Conservation (phyloP, 352 stramenopile genomes). For the Hyaloperonospora brassicae region DNA sequence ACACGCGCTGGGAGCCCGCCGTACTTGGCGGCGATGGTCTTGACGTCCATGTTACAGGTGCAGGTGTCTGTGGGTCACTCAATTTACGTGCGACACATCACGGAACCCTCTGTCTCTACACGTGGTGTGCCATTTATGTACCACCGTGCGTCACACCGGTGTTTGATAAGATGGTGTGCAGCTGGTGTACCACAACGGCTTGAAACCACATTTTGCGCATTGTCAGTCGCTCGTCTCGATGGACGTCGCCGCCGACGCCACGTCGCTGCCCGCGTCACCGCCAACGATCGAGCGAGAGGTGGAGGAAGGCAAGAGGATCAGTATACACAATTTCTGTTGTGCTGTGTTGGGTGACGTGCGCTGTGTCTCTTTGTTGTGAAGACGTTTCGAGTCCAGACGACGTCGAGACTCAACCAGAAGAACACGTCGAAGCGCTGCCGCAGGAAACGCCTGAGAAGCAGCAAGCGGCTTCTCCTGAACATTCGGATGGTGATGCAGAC, state of each 20-base stretch:
- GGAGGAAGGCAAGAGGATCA: slow-evolving; percentile 17
- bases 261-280: neutral
- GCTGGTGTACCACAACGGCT: slow-evolving; percentile 3
- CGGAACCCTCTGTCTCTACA: neutral
- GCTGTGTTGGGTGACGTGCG: too few species aligned
- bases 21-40: slow-evolving; percentile 35
- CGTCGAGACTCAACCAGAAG: slow-evolving; percentile 3
- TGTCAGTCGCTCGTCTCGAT: slow-evolving; percentile 6
- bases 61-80: neutral
- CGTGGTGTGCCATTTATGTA: slow-evolving; percentile 5
- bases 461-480: slow-evolving; percentile 13
- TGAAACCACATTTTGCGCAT: neutral
- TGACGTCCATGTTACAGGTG: slow-evolving; percentile 44
- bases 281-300: neutral
- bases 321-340: neutral
- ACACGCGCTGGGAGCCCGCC: slow-evolving; percentile 48
- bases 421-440: slow-evolving; percentile 1
- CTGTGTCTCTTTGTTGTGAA: too few species aligned
- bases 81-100: too few species aligned
- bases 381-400: too few species aligned
- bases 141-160: neutral
- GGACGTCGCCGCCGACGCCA: slow-evolving; percentile 12
- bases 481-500: slow-evolving; percentile 20
- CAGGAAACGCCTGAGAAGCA: neutral
- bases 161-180: slow-evolving; percentile 2